Percentiles rank a stretch among this genome's conserved stretches.
Conservation (phyloP, 2,329 filamentous ascomycete genomes). For the Cercospora sp. region DNA sequence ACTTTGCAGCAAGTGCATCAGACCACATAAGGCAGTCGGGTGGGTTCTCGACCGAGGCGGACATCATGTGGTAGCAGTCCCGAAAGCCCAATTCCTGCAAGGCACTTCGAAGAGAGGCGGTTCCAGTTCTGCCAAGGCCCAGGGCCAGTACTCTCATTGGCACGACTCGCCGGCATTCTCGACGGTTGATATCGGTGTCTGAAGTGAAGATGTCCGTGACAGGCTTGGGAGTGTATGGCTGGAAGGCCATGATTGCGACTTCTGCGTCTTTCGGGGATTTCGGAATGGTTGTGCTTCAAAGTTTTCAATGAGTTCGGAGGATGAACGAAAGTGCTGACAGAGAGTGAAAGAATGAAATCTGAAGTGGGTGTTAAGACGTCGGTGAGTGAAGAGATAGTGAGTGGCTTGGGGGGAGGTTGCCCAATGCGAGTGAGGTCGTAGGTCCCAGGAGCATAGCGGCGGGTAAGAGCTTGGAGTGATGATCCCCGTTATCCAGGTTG, state of each 20-base stretch:
- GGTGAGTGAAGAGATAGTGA: neutral
- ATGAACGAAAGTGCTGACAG: neutral
- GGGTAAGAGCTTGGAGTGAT: neutral
- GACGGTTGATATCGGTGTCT: constrained; percentile 67
- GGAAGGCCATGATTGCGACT: constrained; percentile 40
- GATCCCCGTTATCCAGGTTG: neutral
- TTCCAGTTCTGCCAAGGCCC: constrained; percentile 69
- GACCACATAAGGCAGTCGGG: constrained; percentile 69
- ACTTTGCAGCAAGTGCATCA: constrained; percentile 65
- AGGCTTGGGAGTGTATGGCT: constrained; percentile 50
- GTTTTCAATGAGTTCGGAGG: neutral
- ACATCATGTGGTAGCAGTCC: constrained; percentile 75
- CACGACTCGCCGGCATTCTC: constrained; percentile 64
- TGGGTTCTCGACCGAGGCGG: constrained; percentile 66
- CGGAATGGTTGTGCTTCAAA: neutral
- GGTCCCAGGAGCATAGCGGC: neutral
- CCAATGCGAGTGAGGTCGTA: neutral
- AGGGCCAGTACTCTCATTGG: constrained; percentile 73
- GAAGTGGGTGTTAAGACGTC: neutral
- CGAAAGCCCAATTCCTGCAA: constrained; percentile 66
- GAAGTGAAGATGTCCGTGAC: constrained; percentile 61
- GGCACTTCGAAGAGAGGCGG: constrained; percentile 66
- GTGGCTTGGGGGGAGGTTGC: neutral
- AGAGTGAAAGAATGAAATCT: neutral
- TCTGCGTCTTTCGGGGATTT: neutral